phyloP scores from a whole-genome alignment of 108 stramenopile genomes.

The Cyclotella baltica region DNA sequence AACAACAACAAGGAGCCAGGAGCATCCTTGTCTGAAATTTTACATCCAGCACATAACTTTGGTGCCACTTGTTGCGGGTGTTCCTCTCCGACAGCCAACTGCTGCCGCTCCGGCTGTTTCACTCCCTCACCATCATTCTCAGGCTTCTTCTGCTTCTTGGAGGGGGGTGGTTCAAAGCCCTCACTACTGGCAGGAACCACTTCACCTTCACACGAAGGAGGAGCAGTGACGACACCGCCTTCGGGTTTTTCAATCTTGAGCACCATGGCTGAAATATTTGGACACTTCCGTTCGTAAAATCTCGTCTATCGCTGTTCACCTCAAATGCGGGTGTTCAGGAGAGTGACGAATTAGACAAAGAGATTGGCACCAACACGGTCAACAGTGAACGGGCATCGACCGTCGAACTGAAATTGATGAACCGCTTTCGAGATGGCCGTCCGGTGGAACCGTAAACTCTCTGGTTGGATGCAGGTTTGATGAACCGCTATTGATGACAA shows the following conservation, averaged over 20 bases:
- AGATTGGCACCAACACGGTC: too few species aligned
- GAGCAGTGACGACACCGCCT: not conserved
- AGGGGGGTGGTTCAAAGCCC: constrained; percentile 10
- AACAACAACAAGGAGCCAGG: constrained; percentile 38
- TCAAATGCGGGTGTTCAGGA: too few species aligned
- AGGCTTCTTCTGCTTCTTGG: constrained; percentile 11
- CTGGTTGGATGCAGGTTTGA: not conserved
- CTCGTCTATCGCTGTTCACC: too few species aligned
- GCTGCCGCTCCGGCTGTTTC: not conserved
- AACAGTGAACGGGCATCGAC: constrained; percentile 18
- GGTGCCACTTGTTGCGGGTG: not conserved
- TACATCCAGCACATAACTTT: constrained; percentile 39
- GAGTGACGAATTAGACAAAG: too few species aligned
- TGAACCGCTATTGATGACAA: not conserved
- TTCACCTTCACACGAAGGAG: not conserved
- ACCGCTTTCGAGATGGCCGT: not conserved
- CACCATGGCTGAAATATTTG: constrained; percentile 14
- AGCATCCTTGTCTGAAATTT: constrained; percentile 26
- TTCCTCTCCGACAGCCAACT: not conserved
- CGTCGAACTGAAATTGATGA: constrained; percentile 25
- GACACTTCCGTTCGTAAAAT: not conserved
- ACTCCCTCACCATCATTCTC: not conserved
- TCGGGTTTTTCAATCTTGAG: constrained; percentile 24
- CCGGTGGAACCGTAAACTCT: not conserved
- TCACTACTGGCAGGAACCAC: not conserved